Base-by-base conservation (phyloP, 2,329 filamentous ascomycete species). In the Plectosphaerella sp. region DNA sequence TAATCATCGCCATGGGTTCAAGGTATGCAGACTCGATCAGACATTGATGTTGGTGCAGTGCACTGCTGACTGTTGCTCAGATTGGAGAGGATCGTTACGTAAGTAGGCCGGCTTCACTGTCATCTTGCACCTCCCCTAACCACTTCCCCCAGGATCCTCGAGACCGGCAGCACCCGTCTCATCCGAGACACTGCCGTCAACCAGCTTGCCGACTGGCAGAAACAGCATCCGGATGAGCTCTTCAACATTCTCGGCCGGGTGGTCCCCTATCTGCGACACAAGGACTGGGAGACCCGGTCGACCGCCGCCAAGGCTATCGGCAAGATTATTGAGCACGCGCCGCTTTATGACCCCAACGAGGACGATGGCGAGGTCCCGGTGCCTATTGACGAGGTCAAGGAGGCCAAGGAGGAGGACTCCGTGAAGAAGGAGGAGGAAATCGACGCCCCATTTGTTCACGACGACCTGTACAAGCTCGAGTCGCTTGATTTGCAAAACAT, bases 121-220 rank as follows among this genome's bases (percentile, higher is more conserved):
- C n/a, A n/a, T n/a, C n/a, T 4, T 12, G 35, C 35, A 43, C 18
- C 22, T 18, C 37, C 37, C 7, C 14, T 41, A 15, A n/a, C 36
- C 12, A 5, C 14, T 15, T 9, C 14, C 10, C n/a, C 49, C 39
- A 96, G 92, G 59, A 84, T 99, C 67, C 86, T 99, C 62, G 94
- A 99, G 79, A 97, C 94, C 53, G 94, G 94, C 62, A 97, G 93
- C 73, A 99, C 94, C 55, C 87, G 88, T 67, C 79, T 99, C 60
- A 97, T 99, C 67, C 87, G 95, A 61, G 96, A 97, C 66, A 99
- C 94, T 57, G 95, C 94, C 57, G 94, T 96, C 56, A 91, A 95
- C 66, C 94, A 99, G 73, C 81, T 99, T 57, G 94, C 92, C 56
- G 94, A 99, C 72, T 94, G 96, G 70, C 95, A 99, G 72, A 97